Evolutionary conservation across 106 monocot genomes (phyloP), one percentile per base, ranked within the genome.

Genomic region (Cymbidium sinense): DNA sequence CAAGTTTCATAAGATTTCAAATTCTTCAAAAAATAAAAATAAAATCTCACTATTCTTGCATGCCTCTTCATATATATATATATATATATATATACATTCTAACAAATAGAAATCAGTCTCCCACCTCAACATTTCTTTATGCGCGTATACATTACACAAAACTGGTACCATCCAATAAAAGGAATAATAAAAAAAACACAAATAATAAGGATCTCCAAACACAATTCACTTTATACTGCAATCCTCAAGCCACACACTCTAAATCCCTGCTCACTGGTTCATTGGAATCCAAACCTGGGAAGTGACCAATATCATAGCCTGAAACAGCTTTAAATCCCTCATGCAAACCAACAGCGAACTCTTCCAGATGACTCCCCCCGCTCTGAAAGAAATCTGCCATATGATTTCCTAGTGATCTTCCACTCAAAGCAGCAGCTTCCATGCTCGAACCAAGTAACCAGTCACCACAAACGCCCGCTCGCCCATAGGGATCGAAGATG

Each of bases 401-500:
- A 90, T 92, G 96, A 86, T 98, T 85, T 18, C 85, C 98, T 43
- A 98, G 85, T 41, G 87, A 83, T 31, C 92, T 83, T 75, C 98
- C 98, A 75, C 98, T 98, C 80, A 94, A 83, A 21, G 87, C 94
- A 65, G 98, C 98, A 77, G 85, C 85, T 90, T 98, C 92, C 58
- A 98, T 78, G 64, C 87, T 92, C 41, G 98, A 92, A 54, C 98
- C 98, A 75, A 92, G 94, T 8, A 98, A 84, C 98, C 98, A 98
- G 80, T 98, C 98, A 64, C 98, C 98, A 87, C 98, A 98, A 78
- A 98, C 94, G 79, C 94, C 98, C 64, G 94, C 98, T 20, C 98
- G 82, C 15, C 98, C 98, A 74, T 78, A 81, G 17, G 98, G 94
- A 85, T 98, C 94, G 71, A 92, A 98, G 43, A 98, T 89, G 69